phyloP scores from a whole-genome alignment of 495 filamentous ascomycete species.

The Pyrenopolyporus hunteri region DNA sequence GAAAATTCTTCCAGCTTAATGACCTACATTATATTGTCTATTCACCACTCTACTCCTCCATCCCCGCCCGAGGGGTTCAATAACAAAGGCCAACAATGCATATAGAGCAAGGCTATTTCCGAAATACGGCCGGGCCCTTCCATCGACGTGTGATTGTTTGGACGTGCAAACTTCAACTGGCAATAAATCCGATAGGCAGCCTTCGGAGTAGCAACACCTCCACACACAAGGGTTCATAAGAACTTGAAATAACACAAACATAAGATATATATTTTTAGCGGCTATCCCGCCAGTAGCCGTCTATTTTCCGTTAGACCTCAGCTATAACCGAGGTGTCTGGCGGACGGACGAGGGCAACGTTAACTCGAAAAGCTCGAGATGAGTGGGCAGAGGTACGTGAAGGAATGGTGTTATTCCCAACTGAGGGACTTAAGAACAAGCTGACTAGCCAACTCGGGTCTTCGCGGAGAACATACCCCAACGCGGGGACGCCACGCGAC shows the following conservation, averaged over 20 bases:
- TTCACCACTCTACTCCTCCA: not conserved
- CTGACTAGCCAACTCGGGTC: slow-evolving; percentile 15
- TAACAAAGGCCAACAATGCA: not conserved
- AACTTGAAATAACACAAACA: no score
- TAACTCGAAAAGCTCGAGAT: slow-evolving; percentile 13
- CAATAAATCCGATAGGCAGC: not conserved
- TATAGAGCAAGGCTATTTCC: not conserved
- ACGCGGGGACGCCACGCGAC: slow-evolving; percentile 39
- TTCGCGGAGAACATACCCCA: slow-evolving; percentile 29
- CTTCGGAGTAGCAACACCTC: not conserved
- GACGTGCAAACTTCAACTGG: not conserved
- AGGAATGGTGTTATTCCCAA: slow-evolving; percentile 10
- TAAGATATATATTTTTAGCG: no score
- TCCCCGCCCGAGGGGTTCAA: not conserved
- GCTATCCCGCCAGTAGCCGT: no score
- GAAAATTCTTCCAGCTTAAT: not conserved
- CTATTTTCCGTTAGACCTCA: no score
- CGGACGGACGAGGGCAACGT: slow-evolving; percentile 3
- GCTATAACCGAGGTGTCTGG: not conserved
- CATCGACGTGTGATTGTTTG: not conserved
- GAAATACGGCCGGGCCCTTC: not conserved
- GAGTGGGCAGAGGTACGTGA: slow-evolving; percentile 1
- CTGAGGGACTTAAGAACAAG: slow-evolving; percentile 6
- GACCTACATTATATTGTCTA: not conserved
- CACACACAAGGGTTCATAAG: not conserved